Percentiles rank a stretch among this genome's conserved stretches.
phyloP scores from a whole-genome alignment of 306 rosid species.

The Vachellia pachyceras region DNA sequence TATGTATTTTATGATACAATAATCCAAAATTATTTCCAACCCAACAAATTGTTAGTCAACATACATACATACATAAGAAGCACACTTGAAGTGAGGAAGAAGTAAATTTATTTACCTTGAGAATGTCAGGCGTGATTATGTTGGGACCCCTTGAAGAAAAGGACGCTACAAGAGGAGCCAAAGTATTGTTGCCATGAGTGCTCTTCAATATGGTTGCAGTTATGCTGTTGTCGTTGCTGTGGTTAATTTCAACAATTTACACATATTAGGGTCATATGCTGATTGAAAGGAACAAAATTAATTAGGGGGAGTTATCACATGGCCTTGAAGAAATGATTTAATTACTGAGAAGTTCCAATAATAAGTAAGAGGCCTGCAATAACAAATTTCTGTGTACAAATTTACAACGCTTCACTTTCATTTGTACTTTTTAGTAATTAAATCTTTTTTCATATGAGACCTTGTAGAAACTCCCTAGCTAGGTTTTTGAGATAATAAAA shows the following conservation, averaged over 20 bases:
- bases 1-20: background rate
- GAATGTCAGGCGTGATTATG: constrained; percentile 37
- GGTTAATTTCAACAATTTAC: background rate
- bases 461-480: too few relatives aligned
- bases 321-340: too few relatives aligned
- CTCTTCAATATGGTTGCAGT: constrained; percentile 47
- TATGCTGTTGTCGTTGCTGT: background rate
- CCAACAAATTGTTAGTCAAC: background rate
- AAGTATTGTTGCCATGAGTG: background rate
- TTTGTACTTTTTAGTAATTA: too few relatives aligned
- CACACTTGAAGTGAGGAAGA: background rate
- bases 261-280: background rate
- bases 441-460: background rate
- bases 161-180: constrained; percentile 42
- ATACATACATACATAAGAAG: background rate
- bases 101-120: constrained; percentile 49
- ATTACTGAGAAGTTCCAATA: too few relatives aligned
- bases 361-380: too few relatives aligned
- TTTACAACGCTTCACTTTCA: too few relatives aligned
- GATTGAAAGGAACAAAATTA: too few relatives aligned
- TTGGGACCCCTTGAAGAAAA: constrained; percentile 56
- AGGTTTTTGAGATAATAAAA: background rate
- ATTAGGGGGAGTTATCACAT: too few relatives aligned
- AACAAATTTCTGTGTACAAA: too few relatives aligned
- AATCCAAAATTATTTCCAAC: background rate